Base-by-base conservation (phyloP, 169 alveolate genomes). In the Toxoplasma gondii region DNA sequence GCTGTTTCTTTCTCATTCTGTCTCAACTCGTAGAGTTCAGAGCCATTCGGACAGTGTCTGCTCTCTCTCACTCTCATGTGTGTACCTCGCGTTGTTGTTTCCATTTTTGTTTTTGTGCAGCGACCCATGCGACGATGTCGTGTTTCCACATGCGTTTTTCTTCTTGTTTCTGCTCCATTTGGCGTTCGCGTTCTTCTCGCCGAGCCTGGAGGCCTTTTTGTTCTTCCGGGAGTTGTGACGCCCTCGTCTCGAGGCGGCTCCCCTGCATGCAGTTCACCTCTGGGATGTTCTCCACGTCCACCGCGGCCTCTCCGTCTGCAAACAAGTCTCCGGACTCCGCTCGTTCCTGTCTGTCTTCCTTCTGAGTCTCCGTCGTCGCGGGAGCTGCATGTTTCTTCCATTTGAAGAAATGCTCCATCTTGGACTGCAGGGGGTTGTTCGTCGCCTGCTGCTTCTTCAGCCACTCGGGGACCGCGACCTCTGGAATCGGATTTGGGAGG, bases 401-500 rank as follows among this genome's bases (percentile, higher is more conserved):
- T 0, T 24, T 2, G 64, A 82, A 82, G 64, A 82, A 82, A 17
- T 38, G 67, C 64, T 41, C 87, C 43, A 70, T 31, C 9, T 24
- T 29, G 24, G 67, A 2, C 34, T 43, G 87, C 36, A 49, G 88
- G 36, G 53, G 67, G 82, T 49, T 39, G 88, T 53, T 41, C 69
- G 87, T 58, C n/a, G 84, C 54, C 83, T 64, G 70, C 54, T 49
- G 78, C 70, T 80, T 91, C 83, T 34, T 24, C 43, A 91, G 91
- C 94, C 94, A 91, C 54, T 91, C 83, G 29, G 94, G 94, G n/a
- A 91, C 69, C 19, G 81, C 88, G 39, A 91, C 69, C 1, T 78
- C 88, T 22, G 94, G 94, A 39, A 91, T 67, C 39, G 95, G 95
- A 70, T 93, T 93, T 17, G 67, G 38, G 70, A 86, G 29, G 86